These are phyloP conservation scores for Salix caprea DNA, from an alignment of 345 rosid genomes.

Conservation along the genomic window DNA sequence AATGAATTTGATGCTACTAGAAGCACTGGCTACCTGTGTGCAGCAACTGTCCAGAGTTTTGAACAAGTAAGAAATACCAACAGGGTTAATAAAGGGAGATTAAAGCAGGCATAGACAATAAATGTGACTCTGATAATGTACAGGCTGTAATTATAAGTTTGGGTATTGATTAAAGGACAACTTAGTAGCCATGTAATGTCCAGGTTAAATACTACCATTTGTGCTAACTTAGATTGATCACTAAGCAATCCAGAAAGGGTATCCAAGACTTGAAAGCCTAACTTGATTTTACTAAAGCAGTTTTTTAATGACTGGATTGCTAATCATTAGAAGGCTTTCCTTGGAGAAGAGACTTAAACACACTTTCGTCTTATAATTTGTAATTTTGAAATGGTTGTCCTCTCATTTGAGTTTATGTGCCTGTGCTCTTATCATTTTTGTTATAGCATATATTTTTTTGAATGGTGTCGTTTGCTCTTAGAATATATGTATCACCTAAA, in stretches of 20 bases:
- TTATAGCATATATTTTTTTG: neutral
- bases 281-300: neutral
- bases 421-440: neutral
- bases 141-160: neutral
- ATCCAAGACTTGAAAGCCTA: neutral
- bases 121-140: neutral
- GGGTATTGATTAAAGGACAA: neutral
- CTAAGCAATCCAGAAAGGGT: neutral
- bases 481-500: too few relatives aligned
- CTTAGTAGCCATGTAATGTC: neutral
- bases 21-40: conserved; percentile 86
- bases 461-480: neutral
- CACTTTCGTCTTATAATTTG: neutral
- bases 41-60: conserved; percentile 71
- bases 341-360: neutral
- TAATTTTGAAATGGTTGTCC: too few relatives aligned
- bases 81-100: neutral
- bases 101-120: neutral
- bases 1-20: conserved; percentile 82
- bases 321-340: neutral
- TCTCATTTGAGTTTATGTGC: too few relatives aligned
- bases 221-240: neutral
- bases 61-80: conserved; percentile 49
- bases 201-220: neutral
- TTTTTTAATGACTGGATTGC: neutral